Evolutionary conservation across 2,329 filamentous ascomycete species (phyloP), one percentile per base, ranked within the genome.

Genomic region (Ceratocystis alfenasii): DNA sequence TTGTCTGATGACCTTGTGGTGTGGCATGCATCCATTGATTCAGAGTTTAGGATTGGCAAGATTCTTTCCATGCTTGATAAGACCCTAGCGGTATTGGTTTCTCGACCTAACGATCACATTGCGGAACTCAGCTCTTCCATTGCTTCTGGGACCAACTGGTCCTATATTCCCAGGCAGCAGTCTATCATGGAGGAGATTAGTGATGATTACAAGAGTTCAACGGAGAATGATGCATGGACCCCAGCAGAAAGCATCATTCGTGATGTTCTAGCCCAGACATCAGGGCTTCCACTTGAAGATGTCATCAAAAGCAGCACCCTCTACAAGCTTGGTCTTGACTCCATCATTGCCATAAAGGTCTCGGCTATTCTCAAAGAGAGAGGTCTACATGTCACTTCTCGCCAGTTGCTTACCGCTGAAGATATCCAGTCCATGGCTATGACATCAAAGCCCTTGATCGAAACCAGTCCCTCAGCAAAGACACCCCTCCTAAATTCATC

Each of bases 311-410:
- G 79, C 0, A 82, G 85, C 63, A 89, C 82, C 0, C 82, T 96
- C 12, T 95, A 94, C 74, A 86, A 94, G 69, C 80, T 96, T 1
- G 92, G 92, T 0, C 82, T 96, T 1, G 92, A 96, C 73, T 96
- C 92, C 0, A 95, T 96, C 73, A 93, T 87, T 69, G 87, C 90
- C 1, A 94, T 96, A 76, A 95, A 94, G 71, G 85, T 91, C 2
- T 84, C 86, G 7, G 82, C 87, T 0, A 77, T 91, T 6, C 77
- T 96, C 3, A 85, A 83, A 53, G 87, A 83, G 69, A 75, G 79
- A 53, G 82, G 79, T 0, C 74, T 96, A 6, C 74, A 76, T 12
- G 74, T 95, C 0, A 80, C 81, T 44, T 87, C 93, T 2, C 86
- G 87, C 53, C 83, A 89, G 48, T 83, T 96, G 71, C 76, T 95